Percentiles rank a stretch among this genome's conserved stretches.
These are phyloP conservation scores for Seminavis robusta DNA, from an alignment of 108 stramenopile genomes.

Conservation along the genomic window DNA sequence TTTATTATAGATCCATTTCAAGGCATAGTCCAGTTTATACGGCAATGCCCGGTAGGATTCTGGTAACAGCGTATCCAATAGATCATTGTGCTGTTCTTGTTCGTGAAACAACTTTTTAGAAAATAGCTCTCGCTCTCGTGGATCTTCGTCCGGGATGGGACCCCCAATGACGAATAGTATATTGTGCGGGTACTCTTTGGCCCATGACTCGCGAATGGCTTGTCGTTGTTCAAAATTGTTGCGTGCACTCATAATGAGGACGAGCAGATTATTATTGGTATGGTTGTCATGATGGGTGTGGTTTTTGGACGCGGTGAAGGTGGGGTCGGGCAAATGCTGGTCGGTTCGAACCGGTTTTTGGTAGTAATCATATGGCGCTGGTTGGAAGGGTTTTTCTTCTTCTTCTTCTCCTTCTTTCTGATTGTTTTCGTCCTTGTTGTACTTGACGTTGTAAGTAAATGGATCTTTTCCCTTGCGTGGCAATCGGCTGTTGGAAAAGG, in stretches of 20 bases:
- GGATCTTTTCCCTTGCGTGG: too few relatives aligned
- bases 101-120: slow-evolving; percentile 3
- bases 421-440: too few relatives aligned
- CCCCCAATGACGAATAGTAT: slow-evolving; percentile 29
- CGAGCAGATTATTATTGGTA: slow-evolving; percentile 10
- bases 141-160: slow-evolving; percentile 8
- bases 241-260: slow-evolving; percentile 15
- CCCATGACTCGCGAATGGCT: slow-evolving; percentile 27
- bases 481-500: too few relatives aligned
- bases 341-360: too few relatives aligned
- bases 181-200: slow-evolving; percentile 5
- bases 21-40: slow-evolving; percentile 12
- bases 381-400: too few relatives aligned
- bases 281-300: too few relatives aligned
- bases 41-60: slow-evolving; percentile 22
- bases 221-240: slow-evolving; percentile 12
- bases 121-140: slow-evolving; percentile 3
- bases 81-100: slow-evolving; percentile 12
- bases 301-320: too few relatives aligned
- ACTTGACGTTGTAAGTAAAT: too few relatives aligned
- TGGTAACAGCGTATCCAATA: slow-evolving; percentile 4
- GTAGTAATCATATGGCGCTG: too few relatives aligned
- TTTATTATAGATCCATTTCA: slow-evolving; percentile 8
- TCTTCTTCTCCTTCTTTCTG: too few relatives aligned
- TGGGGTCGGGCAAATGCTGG: too few relatives aligned